Base-by-base conservation (phyloP, 2,329 filamentous ascomycete species). In the Neofusicoccum laricinum region DNA sequence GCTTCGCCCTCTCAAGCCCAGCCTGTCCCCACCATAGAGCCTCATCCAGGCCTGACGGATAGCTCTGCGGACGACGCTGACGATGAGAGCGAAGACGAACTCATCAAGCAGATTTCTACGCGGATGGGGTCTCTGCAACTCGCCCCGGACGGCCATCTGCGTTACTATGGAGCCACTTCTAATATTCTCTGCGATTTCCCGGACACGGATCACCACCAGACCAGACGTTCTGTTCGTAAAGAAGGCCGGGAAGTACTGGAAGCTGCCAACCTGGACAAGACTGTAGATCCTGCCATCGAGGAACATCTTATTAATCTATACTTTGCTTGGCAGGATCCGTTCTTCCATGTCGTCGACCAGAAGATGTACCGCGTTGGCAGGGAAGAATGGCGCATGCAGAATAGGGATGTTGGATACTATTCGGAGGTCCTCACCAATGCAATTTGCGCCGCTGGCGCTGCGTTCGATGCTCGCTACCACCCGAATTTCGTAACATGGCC, bases 251-350 rank as follows among this genome's bases (percentile, higher is more conserved):
- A 61, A n/a, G 61, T 67, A 11, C 66, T 81, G 19, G 77, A 78
- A 46, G 75, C 80, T 49, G 73, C 79, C 17, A 75, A 78, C 1
- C 71, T 81, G 12, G 76, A 76, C 17, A 77, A 80, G 66, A 63
- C 73, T 4, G 77, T 81, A 15, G 76, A 79, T 36, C 72, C 73
- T 19, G 73, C 71, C 3, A 67, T 82, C 5, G 80, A 81, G 62
- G 73, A 78, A 32, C 81, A 82, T 68, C 73, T 83, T 1, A 71
- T 80, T 5, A 73, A 77, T 38, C 72, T 82, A 0, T 82, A 79
- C 63, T 83, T 83, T 63, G 76, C 79, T 1, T 82, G 81, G 80
- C 79, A 83, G 67, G 81, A 83, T 51, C 75, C 80, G 5, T 77
- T 77, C 46, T 78, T 79, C 50, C 78, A 81, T 50, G 75, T 81